These are phyloP conservation scores for Boletus coffeatus DNA, from an alignment of 1,284 basidiomycete genomes.

Conservation along the genomic window DNA sequence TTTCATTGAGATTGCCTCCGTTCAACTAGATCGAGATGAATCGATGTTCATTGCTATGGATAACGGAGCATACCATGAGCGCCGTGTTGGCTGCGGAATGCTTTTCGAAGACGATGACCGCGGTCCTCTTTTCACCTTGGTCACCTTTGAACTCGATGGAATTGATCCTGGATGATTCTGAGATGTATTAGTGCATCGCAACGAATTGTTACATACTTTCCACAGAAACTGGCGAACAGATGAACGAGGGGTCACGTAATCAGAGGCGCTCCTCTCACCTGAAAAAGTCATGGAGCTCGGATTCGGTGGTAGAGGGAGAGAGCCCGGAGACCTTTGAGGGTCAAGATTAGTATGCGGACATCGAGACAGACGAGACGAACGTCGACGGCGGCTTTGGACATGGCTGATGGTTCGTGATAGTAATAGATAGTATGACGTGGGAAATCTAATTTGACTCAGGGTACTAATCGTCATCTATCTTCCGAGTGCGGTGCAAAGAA, in stretches of 20 bases:
- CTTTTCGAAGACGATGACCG: conserved; percentile 71
- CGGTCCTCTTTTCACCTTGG: conserved; percentile 32
- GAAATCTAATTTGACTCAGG: conserved; percentile 5
- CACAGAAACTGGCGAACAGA: conserved; percentile 56
- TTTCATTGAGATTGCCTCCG: conserved; percentile 64
- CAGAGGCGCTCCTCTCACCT: conserved; percentile 42
- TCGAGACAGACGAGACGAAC: conserved; percentile 9
- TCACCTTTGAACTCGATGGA: conserved; percentile 50
- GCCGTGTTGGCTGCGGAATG: conserved; percentile 76
- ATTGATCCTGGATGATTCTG: conserved; percentile 44
- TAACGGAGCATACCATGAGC: conserved; percentile 47
- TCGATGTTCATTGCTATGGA: not conserved
- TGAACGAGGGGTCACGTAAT: conserved; percentile 9
- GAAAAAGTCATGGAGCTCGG: conserved; percentile 70
- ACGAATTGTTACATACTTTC: conserved; percentile 45
- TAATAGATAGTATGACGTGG: conserved; percentile 8
- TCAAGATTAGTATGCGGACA: not conserved
- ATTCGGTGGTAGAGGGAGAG: conserved; percentile 51
- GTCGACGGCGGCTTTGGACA: conserved; percentile 25
- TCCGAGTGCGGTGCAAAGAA: conserved; percentile 12
- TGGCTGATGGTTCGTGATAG: conserved; percentile 8
- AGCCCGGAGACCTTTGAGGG: conserved; percentile 57
- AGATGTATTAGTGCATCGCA: not conserved
- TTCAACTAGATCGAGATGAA: conserved; percentile 46
- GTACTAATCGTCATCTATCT: conserved; percentile 5